phyloP scores from a whole-genome alignment of 2,329 filamentous ascomycete species.

The Fonsecaea pugnacius region DNA sequence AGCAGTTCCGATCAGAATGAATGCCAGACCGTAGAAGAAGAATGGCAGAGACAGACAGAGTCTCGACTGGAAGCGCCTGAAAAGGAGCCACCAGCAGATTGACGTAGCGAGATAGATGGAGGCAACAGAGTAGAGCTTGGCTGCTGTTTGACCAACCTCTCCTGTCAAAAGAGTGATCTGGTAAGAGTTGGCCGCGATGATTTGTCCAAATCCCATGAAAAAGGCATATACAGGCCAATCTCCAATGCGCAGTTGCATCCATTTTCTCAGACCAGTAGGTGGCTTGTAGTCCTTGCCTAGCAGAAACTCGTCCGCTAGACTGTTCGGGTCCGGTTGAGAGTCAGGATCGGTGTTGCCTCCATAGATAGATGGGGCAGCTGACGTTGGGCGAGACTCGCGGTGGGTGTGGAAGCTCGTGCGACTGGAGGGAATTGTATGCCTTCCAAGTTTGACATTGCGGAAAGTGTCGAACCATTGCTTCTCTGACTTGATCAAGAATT shows the following conservation, averaged over 20 bases:
- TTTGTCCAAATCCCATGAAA: constrained; percentile 65
- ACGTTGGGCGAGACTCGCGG: constrained; percentile 38
- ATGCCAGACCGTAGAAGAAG: constrained; percentile 65
- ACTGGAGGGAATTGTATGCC: constrained; percentile 48
- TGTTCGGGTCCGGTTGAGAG: constrained; percentile 41
- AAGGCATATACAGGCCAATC: constrained; percentile 69
- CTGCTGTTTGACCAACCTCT: constrained; percentile 62
- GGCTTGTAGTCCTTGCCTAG: constrained; percentile 61
- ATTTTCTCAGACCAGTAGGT: constrained; percentile 60
- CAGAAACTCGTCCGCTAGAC: constrained; percentile 56
- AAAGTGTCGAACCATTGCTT: constrained; percentile 69
- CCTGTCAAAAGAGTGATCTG: constrained; percentile 71
- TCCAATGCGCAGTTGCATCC: constrained; percentile 62
- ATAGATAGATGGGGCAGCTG: constrained; percentile 48
- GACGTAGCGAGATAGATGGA: constrained; percentile 63
- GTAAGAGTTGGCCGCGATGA: constrained; percentile 69
- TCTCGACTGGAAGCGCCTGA: constrained; percentile 62
- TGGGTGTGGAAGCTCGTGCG: constrained; percentile 43
- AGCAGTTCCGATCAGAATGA: constrained; percentile 66
- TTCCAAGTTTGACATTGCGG: constrained; percentile 62
- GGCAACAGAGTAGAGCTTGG: constrained; percentile 65
- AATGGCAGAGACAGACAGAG: constrained; percentile 65
- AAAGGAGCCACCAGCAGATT: constrained; percentile 66
- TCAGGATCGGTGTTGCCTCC: constrained; percentile 43
- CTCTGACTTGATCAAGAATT: constrained; percentile 67